A percentile compares a stretch with the other conserved stretches of the same genome.
Conservation (phyloP, 129 eudicot genomes). For the Oenanthe sinensis region DNA sequence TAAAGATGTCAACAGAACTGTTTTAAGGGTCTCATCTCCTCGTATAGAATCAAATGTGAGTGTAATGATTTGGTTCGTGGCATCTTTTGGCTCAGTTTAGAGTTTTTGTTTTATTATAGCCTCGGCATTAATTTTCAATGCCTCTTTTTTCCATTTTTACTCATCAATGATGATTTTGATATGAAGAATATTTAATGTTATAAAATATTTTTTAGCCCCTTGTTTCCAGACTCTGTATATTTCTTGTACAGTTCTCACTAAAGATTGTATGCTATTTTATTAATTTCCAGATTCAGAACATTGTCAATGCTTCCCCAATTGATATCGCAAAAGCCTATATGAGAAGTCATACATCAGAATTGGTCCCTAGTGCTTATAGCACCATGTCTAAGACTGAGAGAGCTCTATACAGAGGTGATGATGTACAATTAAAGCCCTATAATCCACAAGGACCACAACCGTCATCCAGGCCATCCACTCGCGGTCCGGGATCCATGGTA, state of each 20-base stretch:
- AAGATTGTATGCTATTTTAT: neutral
- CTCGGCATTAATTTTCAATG: neutral
- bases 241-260: neutral
- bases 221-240: neutral
- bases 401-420: constrained; percentile 24
- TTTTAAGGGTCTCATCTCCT: constrained; percentile 36
- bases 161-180: neutral
- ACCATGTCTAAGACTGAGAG: constrained; percentile 27
- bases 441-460: constrained; percentile 39
- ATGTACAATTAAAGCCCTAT: constrained; percentile 31
- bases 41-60: constrained; percentile 38
- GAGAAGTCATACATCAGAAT: constrained; percentile 59
- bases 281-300: constrained; percentile 43
- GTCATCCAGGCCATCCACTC: constrained; percentile 55
- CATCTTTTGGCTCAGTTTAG: neutral
- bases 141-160: neutral
- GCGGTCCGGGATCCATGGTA: constrained; percentile 83
- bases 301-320: constrained; percentile 69
- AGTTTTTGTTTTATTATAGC: neutral
- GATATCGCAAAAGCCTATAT: constrained; percentile 92
- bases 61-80: neutral
- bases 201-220: neutral
- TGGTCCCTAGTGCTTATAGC: constrained; percentile 37
- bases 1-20: constrained; percentile 26
- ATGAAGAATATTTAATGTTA: neutral